Evolutionary conservation across 2,329 filamentous ascomycete species (phyloP), one percentile per base, ranked within the genome.

Genomic region (Berkeleyomyces rouxiae): DNA sequence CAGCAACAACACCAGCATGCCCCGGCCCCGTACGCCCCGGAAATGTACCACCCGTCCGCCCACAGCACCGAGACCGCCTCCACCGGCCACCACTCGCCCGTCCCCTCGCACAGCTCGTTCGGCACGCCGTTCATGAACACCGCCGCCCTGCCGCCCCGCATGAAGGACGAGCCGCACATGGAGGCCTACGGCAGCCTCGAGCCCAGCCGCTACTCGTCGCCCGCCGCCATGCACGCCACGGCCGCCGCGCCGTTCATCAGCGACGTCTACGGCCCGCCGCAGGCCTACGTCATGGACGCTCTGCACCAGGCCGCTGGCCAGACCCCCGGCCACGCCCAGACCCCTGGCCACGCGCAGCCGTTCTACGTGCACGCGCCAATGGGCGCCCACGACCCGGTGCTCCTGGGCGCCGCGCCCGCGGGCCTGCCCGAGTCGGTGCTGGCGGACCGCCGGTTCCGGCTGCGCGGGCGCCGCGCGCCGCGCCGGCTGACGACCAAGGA

Each of bases 401-500:
- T 57, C 16, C 53, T 53, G 37, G 31, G 59, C 71, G 31, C 68
- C 72, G 39, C 55, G 11, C 31, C 59, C 9, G n/a, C 37, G 7
- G 61, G 39, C 7, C 43, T 64, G 3, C 37, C 58, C 7, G 62
- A 64, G 40, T 47, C 37, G 3, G 33, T 64, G 6, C 51, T 64
- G 39, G 57, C 44, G 6, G 59, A 64, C 11, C 57, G 49, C 31
- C 47, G 51, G 6, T 46, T 63, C 13, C 57, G 51, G 13, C 47
- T 63, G 63, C 66, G 67, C 43, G 71, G 68, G 65, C 73, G 69
- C 67, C 71, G 72, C 66, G 69, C 72, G 10, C 73, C 76, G 16
- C 76, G 81, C 51, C 79, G 79, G 68, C 77, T 80, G 67, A 85
- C 82, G 1, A 83, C 84, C 16, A 80, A 79, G 64, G 85, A 85